Base-by-base conservation (phyloP, 768 basidiomycete genomes). In the Mycena maculata region DNA sequence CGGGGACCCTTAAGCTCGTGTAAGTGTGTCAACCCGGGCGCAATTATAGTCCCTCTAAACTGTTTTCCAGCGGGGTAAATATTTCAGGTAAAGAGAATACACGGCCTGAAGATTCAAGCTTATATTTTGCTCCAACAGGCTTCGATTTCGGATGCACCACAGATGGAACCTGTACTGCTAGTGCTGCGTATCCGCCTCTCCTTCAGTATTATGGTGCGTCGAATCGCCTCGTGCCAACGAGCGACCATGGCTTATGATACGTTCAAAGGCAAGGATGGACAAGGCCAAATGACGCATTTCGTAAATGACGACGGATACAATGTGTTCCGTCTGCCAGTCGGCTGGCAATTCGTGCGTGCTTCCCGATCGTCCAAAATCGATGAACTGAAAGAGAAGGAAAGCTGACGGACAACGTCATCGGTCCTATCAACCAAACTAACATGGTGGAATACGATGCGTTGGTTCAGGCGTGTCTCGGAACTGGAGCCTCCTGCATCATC, bases 291-390 rank as follows among this genome's bases (percentile, higher is more conserved):
- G 86, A 72, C 81, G 44, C 89, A 90, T 72, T 90, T 90, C 65
- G 82, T 84, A 54, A 73, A 81, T 0, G 76, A 87, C 63, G 86
- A 88, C 64, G 83, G 82, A 6, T 87, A 83, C 81, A 87, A 87
- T 62, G 76, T 81, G 13, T 87, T 89, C 81, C 87, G 89, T 57
- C 82, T 89, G 20, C 88, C 89, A 1, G 84, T 87, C 4, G 85
- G 84, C 25, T 90, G 89, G 88, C 89, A 89, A 69, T 86, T 80
- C 75, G n/a, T n/a, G n/a, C n/a, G n/a, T n/a, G n/a, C n/a, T n/a
- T n/a, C n/a, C n/a, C n/a, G n/a, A n/a, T n/a, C n/a, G n/a, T n/a
- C n/a, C n/a, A n/a, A n/a, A n/a, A n/a, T n/a, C n/a, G n/a, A n/a
- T n/a, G n/a, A n/a, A n/a, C n/a, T n/a, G n/a, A n/a, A n/a, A n/a